Conservation (phyloP, 2,329 filamentous ascomycete genomes). For the Neofusicoccum sp. region DNA sequence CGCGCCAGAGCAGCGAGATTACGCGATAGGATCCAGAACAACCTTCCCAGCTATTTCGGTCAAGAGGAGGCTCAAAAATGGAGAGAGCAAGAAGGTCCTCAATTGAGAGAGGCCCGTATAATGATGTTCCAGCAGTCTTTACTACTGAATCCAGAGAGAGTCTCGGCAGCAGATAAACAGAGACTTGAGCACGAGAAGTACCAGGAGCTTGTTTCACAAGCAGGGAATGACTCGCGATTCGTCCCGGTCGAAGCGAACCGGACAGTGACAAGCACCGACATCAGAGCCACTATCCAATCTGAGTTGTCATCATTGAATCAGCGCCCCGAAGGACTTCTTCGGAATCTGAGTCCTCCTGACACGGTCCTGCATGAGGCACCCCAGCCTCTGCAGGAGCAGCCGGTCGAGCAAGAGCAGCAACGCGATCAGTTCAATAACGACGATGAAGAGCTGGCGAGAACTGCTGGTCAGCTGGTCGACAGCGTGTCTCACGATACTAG, state of each 20-base stretch:
- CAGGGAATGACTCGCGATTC: neutral
- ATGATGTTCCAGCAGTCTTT: conserved; percentile 3
- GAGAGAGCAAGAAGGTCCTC: neutral
- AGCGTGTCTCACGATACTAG: conserved; percentile 69
- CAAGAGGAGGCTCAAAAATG: neutral
- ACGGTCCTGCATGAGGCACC: neutral
- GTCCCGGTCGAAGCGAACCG: neutral
- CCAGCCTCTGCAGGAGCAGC: conserved; percentile 1
- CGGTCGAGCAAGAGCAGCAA: neutral
- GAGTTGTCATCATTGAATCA: conserved; percentile 9
- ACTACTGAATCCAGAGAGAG: neutral
- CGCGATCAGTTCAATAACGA: conserved; percentile 41
- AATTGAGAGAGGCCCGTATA: neutral
- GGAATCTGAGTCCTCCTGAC: conserved; percentile 3
- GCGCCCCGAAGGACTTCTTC: conserved; percentile 1
- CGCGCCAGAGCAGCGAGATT: neutral
- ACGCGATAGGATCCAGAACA: neutral
- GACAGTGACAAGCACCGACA: neutral
- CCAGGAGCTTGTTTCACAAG: neutral
- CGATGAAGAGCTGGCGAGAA: conserved; percentile 70
- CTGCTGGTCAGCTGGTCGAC: conserved; percentile 70
- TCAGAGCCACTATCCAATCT: neutral
- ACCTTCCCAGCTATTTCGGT: neutral
- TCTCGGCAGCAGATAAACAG: neutral
- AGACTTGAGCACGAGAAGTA: neutral